phyloP scores from a whole-genome alignment of 352 stramenopile species.

The Pythium dissotocum region DNA sequence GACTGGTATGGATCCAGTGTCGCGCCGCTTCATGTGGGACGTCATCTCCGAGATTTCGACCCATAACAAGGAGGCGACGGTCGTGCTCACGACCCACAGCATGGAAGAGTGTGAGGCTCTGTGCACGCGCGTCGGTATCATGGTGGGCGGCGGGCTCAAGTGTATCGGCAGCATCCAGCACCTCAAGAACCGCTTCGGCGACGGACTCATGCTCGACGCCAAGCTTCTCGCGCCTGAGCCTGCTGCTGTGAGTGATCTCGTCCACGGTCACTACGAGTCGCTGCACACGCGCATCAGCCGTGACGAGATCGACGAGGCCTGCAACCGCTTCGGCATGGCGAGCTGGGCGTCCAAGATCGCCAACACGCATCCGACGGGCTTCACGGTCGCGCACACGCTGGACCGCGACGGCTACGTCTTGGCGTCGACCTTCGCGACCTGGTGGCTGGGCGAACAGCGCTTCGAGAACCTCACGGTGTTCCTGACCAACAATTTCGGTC shows the following conservation, averaged over 20 bases:
- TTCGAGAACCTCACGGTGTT: conserved; percentile 31
- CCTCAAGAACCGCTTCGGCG: conserved; percentile 92
- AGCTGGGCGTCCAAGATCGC: conserved; percentile 27
- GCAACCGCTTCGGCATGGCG: conserved; percentile 26
- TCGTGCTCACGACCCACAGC: conserved; percentile 93
- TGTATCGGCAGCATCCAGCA: conserved; percentile 86
- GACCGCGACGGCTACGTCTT: conserved; percentile 36
- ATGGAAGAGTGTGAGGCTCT: conserved; percentile 92
- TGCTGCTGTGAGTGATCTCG: conserved; percentile 22
- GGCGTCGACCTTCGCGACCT: conserved; percentile 30
- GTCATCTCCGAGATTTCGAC: conserved; percentile 71
- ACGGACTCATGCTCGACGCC: conserved; percentile 85
- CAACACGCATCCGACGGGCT: conserved; percentile 40
- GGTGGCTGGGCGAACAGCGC: conserved; percentile 35
- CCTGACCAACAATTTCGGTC: conserved; percentile 33
- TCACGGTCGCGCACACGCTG: conserved; percentile 31
- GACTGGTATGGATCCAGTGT: conserved; percentile 92
- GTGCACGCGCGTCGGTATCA: conserved; percentile 85
- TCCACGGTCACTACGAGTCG: conserved; percentile 28
- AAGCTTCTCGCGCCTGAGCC: conserved; percentile 36
- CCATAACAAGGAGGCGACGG: conserved; percentile 53
- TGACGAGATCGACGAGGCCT: conserved; percentile 24
- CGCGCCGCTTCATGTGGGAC: conserved; percentile 91
- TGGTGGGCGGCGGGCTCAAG: conserved; percentile 55
- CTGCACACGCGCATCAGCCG: conserved; percentile 31